phyloP scores from a whole-genome alignment of 75 land plant genomes.

The Azolla pinnata region DNA sequence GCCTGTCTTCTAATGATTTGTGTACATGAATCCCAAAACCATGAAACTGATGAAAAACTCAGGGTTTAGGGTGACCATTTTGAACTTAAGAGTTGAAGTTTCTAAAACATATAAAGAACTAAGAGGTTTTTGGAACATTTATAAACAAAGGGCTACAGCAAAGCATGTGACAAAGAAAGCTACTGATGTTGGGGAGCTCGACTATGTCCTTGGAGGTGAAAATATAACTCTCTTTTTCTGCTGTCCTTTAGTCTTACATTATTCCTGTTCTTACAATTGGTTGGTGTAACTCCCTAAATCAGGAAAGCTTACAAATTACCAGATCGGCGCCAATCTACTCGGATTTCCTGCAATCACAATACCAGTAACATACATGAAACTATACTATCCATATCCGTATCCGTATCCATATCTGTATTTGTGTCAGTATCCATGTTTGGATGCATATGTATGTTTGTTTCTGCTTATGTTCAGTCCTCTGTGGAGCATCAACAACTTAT shows the following conservation, averaged over 20 bases:
- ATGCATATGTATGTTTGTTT: too few relatives aligned
- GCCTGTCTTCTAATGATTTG: background rate
- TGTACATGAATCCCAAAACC: too few relatives aligned
- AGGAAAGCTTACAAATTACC: constrained; percentile 71
- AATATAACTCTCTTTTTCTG: background rate
- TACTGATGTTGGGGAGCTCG: constrained; percentile 5
- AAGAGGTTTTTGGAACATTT: background rate
- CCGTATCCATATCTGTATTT: too few relatives aligned
- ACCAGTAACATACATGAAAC: too few relatives aligned
- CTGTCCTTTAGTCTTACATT: background rate
- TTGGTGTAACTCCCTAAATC: background rate
- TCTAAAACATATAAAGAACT: background rate
- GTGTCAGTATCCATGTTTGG: too few relatives aligned
- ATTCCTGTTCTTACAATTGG: background rate
- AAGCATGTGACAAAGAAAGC: background rate
- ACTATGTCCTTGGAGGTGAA: constrained; percentile 12
- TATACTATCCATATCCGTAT: too few relatives aligned
- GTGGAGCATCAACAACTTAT: too few relatives aligned
- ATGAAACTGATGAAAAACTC: too few relatives aligned
- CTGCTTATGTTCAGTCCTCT: too few relatives aligned
- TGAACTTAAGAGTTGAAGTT: background rate
- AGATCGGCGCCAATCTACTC: constrained; percentile 65
- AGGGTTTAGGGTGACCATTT: too few relatives aligned
- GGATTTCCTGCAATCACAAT: constrained; percentile 74
- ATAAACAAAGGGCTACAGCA: constrained; percentile 12